Base-by-base conservation (phyloP, 192 early-diverging fungal species). In the Chytriomyces confervae region DNA sequence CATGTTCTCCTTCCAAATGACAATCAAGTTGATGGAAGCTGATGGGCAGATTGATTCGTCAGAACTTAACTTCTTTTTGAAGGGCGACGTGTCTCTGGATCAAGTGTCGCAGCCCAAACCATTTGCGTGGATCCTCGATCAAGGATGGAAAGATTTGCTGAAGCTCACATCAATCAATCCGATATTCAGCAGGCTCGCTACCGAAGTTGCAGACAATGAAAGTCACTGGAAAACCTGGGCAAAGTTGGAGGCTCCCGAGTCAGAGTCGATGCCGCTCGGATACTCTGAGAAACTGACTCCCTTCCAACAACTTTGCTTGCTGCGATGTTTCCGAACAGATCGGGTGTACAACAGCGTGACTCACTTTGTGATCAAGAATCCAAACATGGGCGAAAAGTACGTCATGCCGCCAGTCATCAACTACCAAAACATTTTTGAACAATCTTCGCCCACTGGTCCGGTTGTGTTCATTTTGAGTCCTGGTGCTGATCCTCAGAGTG, bases 351-450 rank as follows among this genome's bases (percentile, higher is more conserved):
- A 90, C 73, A 86, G 83, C 36, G 86, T 88, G 18, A 90, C 89
- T 8, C 84, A 83, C 83, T 90, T 89, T 81, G 89, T 90, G 45
- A 90, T 90, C 72, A 82, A 85, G 29, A 76, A 86, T 70, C 53
- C 53, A 20, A 50, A 76, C 50, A 87, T 90, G 82, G 89, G 89
- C 65, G 89, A 90, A 85, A 87, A 89, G 75, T 90, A 86, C 72
- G 89, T 90, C 24, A 90, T 90, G 87, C 89, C 87, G n/a, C 89
- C 86, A 9, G 89, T 90, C 50, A 84, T 90, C 81, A 90, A 90
- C 72, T 90, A 77, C 77, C 83, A 90, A 64, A 90, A 90, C 77
- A 90, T 90, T 60, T 90, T 90, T 72, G 89, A 90, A 50, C 89
- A 90, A 69, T 90, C 89, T 1, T 81, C 85, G 2, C 89, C 89